Evolutionary conservation across 2,329 filamentous ascomycete species (phyloP).

Genomic region (Curvularia lunata): DNA sequence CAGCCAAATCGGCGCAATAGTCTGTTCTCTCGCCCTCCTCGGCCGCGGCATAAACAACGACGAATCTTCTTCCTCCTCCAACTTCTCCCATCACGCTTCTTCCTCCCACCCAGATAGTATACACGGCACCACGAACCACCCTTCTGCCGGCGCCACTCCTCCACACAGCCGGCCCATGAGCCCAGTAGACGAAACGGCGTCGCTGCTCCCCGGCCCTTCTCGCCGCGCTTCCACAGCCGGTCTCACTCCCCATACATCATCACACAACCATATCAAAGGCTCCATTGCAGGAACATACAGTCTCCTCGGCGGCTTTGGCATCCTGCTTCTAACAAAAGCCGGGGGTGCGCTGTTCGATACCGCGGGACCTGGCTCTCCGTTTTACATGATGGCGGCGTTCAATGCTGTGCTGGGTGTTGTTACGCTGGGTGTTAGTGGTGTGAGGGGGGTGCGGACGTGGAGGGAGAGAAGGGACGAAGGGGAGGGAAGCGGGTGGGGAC

Average conservation of each 20-base stretch:
- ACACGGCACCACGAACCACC: slow-evolving; percentile 26
- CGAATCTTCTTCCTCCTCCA: slow-evolving; percentile 30
- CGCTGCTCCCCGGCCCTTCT: slow-evolving; percentile 28
- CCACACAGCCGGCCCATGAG: slow-evolving; percentile 40
- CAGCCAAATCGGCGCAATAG: slow-evolving; percentile 94
- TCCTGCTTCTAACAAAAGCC: slow-evolving; percentile 87
- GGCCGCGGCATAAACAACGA: slow-evolving; percentile 75
- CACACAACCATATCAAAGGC: slow-evolving; percentile 75
- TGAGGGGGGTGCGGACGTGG: slow-evolving; percentile 14
- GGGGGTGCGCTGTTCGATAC: slow-evolving; percentile 86
- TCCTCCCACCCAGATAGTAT: slow-evolving; percentile 11
- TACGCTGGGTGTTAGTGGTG: slow-evolving; percentile 25
- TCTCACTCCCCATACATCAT: not conserved
- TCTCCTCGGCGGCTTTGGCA: slow-evolving; percentile 86
- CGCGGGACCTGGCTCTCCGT: slow-evolving; percentile 76
- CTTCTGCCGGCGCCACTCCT: slow-evolving; percentile 44
- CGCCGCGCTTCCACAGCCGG: slow-evolving; percentile 1
- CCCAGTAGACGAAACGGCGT: slow-evolving; percentile 38
- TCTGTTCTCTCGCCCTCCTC: slow-evolving; percentile 89
- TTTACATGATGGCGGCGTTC: slow-evolving; percentile 92
- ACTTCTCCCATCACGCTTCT: not conserved
- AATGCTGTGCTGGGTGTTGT: slow-evolving; percentile 73
- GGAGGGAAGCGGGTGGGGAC: not conserved
- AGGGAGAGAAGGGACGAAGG: not conserved
- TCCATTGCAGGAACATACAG: slow-evolving; percentile 95